These are phyloP conservation scores for Eucalyptus dawsonii DNA, from an alignment of 345 rosid species.

Conservation along the genomic window DNA sequence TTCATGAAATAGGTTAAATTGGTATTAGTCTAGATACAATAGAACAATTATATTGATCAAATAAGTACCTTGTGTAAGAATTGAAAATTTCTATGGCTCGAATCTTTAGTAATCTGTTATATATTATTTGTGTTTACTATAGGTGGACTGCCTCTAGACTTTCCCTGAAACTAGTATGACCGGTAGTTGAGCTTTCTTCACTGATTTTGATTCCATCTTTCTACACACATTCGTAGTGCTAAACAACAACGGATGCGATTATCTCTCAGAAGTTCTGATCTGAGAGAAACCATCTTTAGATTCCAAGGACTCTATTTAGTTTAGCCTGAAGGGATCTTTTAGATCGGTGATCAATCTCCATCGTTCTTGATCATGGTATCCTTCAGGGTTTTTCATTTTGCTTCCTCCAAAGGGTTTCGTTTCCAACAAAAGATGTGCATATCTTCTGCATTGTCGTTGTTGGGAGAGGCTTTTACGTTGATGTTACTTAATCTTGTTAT, in stretches of 20 bases:
- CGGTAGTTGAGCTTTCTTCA: not conserved
- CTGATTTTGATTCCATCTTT: fast-evolving
- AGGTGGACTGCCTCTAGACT: not conserved
- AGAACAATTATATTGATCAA: too few species aligned
- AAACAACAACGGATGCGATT: not conserved
- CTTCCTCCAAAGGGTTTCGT: not conserved
- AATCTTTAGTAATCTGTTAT: too few species aligned
- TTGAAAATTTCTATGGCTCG: too few species aligned
- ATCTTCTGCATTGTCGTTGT: fast-evolving
- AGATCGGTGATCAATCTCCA: not conserved
- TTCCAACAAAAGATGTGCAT: not conserved
- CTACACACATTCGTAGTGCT: not conserved
- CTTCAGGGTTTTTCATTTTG: not conserved
- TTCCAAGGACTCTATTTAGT: not conserved
- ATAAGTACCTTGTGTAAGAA: too few species aligned
- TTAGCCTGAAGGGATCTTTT: not conserved
- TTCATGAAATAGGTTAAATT: not conserved
- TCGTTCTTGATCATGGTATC: not conserved
- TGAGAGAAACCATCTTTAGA: not conserved
- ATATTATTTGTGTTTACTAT: too few species aligned
- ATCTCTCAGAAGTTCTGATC: fast-evolving
- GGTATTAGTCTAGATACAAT: fast-evolving
- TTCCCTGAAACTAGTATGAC: not conserved
- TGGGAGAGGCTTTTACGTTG: not conserved
- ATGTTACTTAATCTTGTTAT: not conserved